Conservation (phyloP, 2,329 filamentous ascomycete species). For the Trichophaea hybrida region DNA sequence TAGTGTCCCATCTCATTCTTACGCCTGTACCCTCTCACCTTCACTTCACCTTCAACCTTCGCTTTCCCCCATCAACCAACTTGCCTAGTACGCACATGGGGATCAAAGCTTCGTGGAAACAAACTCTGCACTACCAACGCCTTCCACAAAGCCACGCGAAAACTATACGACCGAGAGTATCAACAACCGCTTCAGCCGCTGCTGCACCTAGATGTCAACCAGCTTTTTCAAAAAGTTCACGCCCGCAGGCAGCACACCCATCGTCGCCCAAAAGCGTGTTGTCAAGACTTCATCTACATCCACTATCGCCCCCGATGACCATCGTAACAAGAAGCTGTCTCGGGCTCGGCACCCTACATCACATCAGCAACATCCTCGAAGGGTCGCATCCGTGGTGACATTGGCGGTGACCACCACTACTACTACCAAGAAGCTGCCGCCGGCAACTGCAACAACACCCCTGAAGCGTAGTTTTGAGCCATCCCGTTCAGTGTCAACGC, state of each 20-base stretch:
- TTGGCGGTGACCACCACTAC: not conserved
- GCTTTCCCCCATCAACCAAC: no score
- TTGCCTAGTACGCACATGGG: no score
- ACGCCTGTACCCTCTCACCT: no score
- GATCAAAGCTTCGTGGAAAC: no score
- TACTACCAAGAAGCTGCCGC: not conserved
- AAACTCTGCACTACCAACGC: no score
- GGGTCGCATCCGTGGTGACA: not conserved
- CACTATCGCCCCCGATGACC: no score
- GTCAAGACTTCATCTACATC: constrained; percentile 10
- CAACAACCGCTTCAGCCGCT: not conserved
- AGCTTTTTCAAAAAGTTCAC: constrained; percentile 24
- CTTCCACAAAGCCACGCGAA: no score
- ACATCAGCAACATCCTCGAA: not conserved
- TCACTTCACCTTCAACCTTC: no score
- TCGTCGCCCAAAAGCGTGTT: constrained; percentile 18
- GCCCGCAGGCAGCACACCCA: constrained; percentile 19
- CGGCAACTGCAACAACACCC: not conserved
- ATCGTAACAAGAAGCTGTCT: no score
- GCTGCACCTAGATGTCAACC: not conserved
- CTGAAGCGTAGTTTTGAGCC: not conserved
- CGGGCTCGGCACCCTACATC: no score
- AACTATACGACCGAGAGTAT: no score
- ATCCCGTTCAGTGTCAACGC: not conserved
- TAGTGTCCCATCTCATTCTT: no score